A percentile compares a stretch with the other conserved stretches of the same genome.
phyloP scores from a whole-genome alignment of 306 rosid species.

The Cotoneaster glaucophyllus region DNA sequence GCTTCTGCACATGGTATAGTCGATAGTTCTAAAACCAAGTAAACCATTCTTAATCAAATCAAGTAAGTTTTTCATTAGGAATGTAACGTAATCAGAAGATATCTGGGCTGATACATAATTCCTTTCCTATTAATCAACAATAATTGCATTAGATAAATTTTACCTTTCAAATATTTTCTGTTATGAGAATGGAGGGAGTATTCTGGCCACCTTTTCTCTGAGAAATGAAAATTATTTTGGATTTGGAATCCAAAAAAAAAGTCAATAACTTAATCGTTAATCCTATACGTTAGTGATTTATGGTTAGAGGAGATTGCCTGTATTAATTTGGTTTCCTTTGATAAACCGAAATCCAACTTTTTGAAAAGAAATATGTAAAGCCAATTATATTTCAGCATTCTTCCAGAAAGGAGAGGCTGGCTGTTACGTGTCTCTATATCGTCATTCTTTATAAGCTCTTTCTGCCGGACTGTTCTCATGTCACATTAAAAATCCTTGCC shows the following conservation, averaged over 20 bases:
- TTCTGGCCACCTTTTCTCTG: neutral
- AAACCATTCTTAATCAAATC: neutral
- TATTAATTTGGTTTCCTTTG: neutral
- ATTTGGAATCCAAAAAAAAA: neutral
- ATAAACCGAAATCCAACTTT: neutral
- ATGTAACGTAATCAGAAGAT: neutral
- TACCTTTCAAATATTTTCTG: neutral
- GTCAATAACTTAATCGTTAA: neutral
- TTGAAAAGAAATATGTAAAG: neutral
- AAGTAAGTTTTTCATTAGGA: neutral
- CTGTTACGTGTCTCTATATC: neutral
- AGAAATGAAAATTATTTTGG: neutral
- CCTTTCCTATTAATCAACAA: neutral
- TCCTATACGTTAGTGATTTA: neutral
- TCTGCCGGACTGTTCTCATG: neutral
- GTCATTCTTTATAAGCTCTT: neutral
- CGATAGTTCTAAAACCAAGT: neutral
- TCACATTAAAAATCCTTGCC: constrained; percentile 12
- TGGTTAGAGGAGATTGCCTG: neutral
- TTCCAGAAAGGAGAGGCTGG: constrained; percentile 18
- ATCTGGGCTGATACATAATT: neutral
- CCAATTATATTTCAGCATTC: constrained; percentile 1
- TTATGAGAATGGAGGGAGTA: neutral
- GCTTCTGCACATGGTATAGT: neutral
- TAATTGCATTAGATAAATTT: neutral